phyloP scores from a whole-genome alignment of 1,139 yeast species.

The Pichia sp. region DNA sequence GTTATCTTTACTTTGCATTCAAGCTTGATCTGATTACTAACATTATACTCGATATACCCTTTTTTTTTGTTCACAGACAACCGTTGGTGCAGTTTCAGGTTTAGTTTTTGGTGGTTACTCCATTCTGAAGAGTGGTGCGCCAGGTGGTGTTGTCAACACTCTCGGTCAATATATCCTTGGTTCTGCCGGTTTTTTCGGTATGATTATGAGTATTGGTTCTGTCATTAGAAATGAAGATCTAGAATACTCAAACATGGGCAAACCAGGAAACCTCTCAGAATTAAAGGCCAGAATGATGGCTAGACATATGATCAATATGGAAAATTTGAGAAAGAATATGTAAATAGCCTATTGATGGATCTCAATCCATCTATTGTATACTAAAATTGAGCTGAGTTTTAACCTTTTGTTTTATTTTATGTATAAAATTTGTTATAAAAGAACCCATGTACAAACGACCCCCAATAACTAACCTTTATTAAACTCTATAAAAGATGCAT shows the following conservation, averaged over 20 bases:
- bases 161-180: conserved; percentile 95
- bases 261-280: conserved; percentile 23
- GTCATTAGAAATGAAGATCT: conserved; percentile 73
- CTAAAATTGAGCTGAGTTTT: not conserved
- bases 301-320: conserved; percentile 24
- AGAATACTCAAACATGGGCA: conserved; percentile 11
- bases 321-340: conserved; percentile 17
- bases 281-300: conserved; percentile 27
- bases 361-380: not conserved
- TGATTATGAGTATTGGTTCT: conserved; percentile 92
- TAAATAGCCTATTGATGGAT: not conserved
- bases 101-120: conserved; percentile 91
- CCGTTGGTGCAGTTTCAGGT: conserved; percentile 95
- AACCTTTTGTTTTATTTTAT: not conserved
- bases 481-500: no score
- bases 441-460: not conserved
- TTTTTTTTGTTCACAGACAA: conserved; percentile 32
- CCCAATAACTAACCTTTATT: no score
- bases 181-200: conserved; percentile 92
- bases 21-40: not conserved
- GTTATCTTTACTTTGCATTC: not conserved
- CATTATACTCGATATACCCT: not conserved
- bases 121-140: conserved; percentile 88
- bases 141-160: conserved; percentile 96
- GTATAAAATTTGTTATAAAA: not conserved